These are phyloP conservation scores for Fistulinella cinereoalba DNA, from an alignment of 1,284 basidiomycete species.

Conservation along the genomic window DNA sequence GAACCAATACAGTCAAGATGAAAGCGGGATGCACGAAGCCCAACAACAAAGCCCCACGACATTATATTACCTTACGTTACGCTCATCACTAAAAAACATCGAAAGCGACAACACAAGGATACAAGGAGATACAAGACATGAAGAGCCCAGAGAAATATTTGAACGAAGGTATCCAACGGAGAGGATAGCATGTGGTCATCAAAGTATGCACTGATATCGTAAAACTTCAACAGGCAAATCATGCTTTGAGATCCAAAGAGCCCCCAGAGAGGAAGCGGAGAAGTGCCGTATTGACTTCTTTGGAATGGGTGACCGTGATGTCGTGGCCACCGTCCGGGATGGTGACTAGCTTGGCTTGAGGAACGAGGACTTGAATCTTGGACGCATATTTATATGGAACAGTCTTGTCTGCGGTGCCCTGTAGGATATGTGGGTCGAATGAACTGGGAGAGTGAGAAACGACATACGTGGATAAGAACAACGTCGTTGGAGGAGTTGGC, in stretches of 20 bases:
- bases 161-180: conserved; percentile 2
- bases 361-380: conserved; percentile 52
- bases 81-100: background rate
- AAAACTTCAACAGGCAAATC: no score
- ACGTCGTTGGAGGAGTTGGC: conserved; percentile 49
- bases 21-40: background rate
- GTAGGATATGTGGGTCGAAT: background rate
- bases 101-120: conserved; percentile 13
- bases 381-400: conserved; percentile 61
- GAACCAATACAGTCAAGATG: background rate
- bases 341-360: conserved; percentile 52
- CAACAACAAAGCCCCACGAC: background rate
- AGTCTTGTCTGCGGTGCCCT: conserved; percentile 67
- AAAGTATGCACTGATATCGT: background rate
- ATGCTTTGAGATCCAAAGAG: background rate
- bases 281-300: conserved; percentile 41
- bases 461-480: conserved; percentile 61
- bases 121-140: conserved; percentile 5
- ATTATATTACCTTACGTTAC: no score
- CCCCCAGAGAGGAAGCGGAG: conserved; percentile 37
- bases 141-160: conserved; percentile 1
- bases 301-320: conserved; percentile 55
- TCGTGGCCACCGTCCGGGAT: conserved; percentile 64
- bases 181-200: conserved; percentile 10
- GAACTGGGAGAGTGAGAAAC: background rate